Percentiles rank a stretch among this genome's conserved stretches.
Conservation (phyloP, 108 stramenopile genomes). For the Cyclotella baltica region DNA sequence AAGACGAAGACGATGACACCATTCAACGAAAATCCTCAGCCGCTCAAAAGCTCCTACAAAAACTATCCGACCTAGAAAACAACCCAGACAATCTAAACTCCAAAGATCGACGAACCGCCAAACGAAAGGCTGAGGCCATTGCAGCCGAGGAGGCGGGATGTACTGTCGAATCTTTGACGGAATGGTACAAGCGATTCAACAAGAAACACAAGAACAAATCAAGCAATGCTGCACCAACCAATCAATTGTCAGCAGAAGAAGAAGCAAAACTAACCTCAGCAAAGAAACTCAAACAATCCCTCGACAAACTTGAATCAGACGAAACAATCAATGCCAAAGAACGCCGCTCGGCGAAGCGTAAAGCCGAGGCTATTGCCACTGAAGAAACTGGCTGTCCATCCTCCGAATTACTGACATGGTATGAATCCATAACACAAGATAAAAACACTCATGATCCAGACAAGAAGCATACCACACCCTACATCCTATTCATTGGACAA, state of each 20-base stretch:
- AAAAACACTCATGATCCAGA: conserved; percentile 1
- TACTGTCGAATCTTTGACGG: conserved; percentile 22
- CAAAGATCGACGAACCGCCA: conserved; percentile 58
- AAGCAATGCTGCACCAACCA: not conserved
- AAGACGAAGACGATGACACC: conserved; percentile 33
- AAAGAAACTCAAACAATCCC: conserved; percentile 42
- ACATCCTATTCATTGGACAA: conserved; percentile 94
- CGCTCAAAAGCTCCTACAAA: conserved; percentile 22
- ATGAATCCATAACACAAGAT: conserved; percentile 10
- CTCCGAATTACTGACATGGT: conserved; percentile 34
- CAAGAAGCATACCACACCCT: conserved; percentile 67
- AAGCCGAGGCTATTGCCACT: conserved; percentile 74
- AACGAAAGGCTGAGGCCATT: conserved; percentile 58
- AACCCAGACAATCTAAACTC: conserved; percentile 45
- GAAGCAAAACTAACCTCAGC: conserved; percentile 31
- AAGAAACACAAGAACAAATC: conserved; percentile 15
- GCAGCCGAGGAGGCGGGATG: conserved; percentile 40
- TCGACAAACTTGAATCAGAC: conserved; percentile 57
- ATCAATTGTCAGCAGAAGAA: conserved; percentile 21
- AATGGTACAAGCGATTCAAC: conserved; percentile 20
- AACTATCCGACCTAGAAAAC: conserved; percentile 25
- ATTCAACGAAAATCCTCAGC: conserved; percentile 26
- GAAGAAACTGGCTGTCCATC: conserved; percentile 59
- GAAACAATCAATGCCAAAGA: conserved; percentile 67
- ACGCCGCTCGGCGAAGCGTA: conserved; percentile 77